phyloP scores from a whole-genome alignment of 192 early-diverging fungal genomes.

The Entomortierella parvispora region DNA sequence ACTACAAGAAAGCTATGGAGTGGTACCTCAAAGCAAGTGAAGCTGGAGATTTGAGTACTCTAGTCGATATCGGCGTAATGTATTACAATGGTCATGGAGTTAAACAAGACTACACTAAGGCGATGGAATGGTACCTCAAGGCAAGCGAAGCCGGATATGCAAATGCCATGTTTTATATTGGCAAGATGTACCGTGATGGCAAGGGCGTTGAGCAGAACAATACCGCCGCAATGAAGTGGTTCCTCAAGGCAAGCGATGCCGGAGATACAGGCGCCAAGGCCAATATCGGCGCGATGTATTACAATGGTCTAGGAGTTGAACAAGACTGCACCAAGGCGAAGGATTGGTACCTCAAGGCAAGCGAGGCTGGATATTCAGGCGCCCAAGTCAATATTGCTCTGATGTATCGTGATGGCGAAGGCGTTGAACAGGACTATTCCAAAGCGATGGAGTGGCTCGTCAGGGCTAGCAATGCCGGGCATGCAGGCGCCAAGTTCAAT shows the following conservation, averaged over 20 bases:
- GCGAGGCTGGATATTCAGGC: conserved; percentile 37
- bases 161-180: conserved; percentile 43
- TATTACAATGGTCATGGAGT: conserved; percentile 48
- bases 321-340: conserved; percentile 32
- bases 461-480: conserved; percentile 45
- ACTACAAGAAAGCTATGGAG: conserved; percentile 34
- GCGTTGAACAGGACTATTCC: conserved; percentile 21
- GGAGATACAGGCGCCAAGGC: conserved; percentile 14
- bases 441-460: conserved; percentile 51
- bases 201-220: conserved; percentile 24
- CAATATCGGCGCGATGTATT: background rate
- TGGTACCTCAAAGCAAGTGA: conserved; percentile 53
- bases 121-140: conserved; percentile 14
- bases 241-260: conserved; percentile 46
- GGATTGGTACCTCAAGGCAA: conserved; percentile 52
- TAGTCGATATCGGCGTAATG: conserved; percentile 49
- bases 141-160: conserved; percentile 41
- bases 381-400: conserved; percentile 51
- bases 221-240: conserved; percentile 34
- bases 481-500: conserved; percentile 41
- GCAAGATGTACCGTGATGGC: conserved; percentile 48
- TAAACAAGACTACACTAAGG: conserved; percentile 5
- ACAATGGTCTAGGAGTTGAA: conserved; percentile 17
- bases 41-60: conserved; percentile 39
- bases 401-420: conserved; percentile 15